Conservation (phyloP, 805 yeast genomes). For the Peterozyma toletana region DNA sequence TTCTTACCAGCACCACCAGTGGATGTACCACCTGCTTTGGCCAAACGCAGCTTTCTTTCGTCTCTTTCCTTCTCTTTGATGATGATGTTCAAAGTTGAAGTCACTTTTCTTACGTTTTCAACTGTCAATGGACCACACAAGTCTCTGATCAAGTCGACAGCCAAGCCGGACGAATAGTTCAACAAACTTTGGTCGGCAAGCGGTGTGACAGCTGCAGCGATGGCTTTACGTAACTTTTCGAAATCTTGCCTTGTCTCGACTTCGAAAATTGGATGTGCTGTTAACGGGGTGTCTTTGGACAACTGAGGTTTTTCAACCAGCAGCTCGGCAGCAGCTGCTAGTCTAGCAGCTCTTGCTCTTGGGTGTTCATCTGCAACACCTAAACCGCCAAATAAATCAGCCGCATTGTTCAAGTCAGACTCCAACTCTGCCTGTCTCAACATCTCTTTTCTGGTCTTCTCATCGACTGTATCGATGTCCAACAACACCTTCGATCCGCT, state of each 20-base stretch:
- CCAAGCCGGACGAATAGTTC: constrained; percentile 67
- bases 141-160: constrained; percentile 83
- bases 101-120: constrained; percentile 79
- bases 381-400: constrained; percentile 78
- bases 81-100: constrained; percentile 74
- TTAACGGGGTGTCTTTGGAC: constrained; percentile 58
- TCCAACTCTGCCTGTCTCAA: constrained; percentile 74
- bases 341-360: constrained; percentile 44
- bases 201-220: constrained; percentile 52
- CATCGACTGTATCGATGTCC: constrained; percentile 67
- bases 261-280: constrained; percentile 74
- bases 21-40: constrained; percentile 78
- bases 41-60: constrained; percentile 82
- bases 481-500: constrained; percentile 30
- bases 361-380: constrained; percentile 53
- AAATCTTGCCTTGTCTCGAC: constrained; percentile 76
- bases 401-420: constrained; percentile 88
- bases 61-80: constrained; percentile 81
- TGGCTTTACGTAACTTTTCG: constrained; percentile 68
- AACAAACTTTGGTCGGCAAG: constrained; percentile 56
- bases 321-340: constrained; percentile 26
- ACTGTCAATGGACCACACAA: constrained; percentile 71
- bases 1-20: constrained; percentile 93
- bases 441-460: constrained; percentile 64
- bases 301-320: constrained; percentile 17